These are phyloP conservation scores for Hibiscus tridactylites DNA, from an alignment of 345 rosid species.

Conservation along the genomic window DNA sequence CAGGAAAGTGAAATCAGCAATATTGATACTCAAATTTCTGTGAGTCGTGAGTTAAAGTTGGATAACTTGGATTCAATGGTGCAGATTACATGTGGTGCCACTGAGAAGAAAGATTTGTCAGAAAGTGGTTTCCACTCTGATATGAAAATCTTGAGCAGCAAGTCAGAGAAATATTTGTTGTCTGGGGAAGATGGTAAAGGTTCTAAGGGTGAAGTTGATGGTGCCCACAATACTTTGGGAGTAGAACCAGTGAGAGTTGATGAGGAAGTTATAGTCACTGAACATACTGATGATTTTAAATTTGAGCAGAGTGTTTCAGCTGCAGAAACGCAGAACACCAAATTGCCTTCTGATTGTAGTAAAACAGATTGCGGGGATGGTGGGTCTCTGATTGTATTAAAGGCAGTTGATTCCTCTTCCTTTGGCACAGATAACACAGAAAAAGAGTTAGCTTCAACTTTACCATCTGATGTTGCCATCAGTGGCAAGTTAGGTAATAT, in stretches of 20 bases:
- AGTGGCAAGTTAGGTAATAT: slow-evolving; percentile 34
- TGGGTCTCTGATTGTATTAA: slow-evolving; percentile 15
- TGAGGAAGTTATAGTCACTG: slow-evolving; percentile 13
- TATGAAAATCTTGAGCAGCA: slow-evolving; percentile 10
- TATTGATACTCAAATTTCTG: slow-evolving; percentile 8
- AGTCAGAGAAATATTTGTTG: slow-evolving; percentile 20
- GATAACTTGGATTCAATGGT: slow-evolving; percentile 9
- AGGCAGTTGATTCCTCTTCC: slow-evolving; percentile 18
- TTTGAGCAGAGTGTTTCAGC: slow-evolving; percentile 9
- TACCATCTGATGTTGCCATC: slow-evolving; percentile 25
- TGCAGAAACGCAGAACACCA: slow-evolving; percentile 20
- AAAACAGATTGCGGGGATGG: slow-evolving; percentile 12
- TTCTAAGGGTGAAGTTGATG: slow-evolving; percentile 20
- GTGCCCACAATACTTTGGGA: slow-evolving; percentile 12
- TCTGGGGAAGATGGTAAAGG: slow-evolving; percentile 16
- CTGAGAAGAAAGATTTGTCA: slow-evolving; percentile 16
- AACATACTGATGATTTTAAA: slow-evolving; percentile 19
- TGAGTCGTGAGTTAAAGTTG: slow-evolving; percentile 13
- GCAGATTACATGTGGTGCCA: slow-evolving; percentile 9
- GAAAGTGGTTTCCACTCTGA: slow-evolving; percentile 18
- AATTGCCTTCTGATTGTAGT: slow-evolving; percentile 22
- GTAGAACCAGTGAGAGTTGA: slow-evolving; percentile 18
- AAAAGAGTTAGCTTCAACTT: slow-evolving; percentile 26
- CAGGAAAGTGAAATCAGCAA: slow-evolving; percentile 21
- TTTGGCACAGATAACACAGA: slow-evolving; percentile 19